phyloP scores from a whole-genome alignment of 2,329 filamentous ascomycete genomes.

The Paraconiothyrium sp. region DNA sequence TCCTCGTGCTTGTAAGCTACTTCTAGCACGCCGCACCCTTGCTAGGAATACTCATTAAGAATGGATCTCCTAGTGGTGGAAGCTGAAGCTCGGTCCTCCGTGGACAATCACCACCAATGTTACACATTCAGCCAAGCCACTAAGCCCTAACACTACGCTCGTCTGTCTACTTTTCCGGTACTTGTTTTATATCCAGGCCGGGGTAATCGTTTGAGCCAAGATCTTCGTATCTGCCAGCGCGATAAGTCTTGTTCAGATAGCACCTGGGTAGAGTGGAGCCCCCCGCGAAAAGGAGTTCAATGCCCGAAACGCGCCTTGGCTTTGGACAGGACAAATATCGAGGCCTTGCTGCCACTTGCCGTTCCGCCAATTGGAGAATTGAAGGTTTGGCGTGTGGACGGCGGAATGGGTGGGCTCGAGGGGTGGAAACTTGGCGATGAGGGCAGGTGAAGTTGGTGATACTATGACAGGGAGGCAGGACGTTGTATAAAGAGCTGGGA shows the following conservation, averaged over 20 bases:
- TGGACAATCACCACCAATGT: background rate
- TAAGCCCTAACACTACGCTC: background rate
- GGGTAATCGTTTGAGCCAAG: slow-evolving; percentile 26
- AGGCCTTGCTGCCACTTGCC: too few relatives aligned
- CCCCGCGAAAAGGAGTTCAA: slow-evolving; percentile 10
- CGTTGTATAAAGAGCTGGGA: background rate
- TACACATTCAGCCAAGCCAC: background rate
- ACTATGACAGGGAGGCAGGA: background rate
- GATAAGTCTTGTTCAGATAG: background rate
- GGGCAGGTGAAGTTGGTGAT: too few relatives aligned
- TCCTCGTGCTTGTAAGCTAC: background rate
- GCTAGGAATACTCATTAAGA: background rate
- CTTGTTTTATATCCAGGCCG: slow-evolving; percentile 11
- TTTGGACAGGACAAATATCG: background rate
- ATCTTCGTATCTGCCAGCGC: background rate
- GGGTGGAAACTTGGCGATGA: background rate
- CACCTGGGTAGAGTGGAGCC: background rate
- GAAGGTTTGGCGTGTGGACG: background rate
- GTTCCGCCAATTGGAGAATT: slow-evolving; percentile 4
- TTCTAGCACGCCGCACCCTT: background rate
- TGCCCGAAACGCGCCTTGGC: slow-evolving; percentile 6
- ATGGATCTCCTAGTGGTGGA: slow-evolving; percentile 3
- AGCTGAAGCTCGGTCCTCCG: slow-evolving; percentile 1
- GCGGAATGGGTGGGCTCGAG: background rate
- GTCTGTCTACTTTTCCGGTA: background rate